A percentile compares a stretch with the other conserved stretches of the same genome.
Conservation (phyloP, 2,329 filamentous ascomycete genomes). For the Cercospora canescens region DNA sequence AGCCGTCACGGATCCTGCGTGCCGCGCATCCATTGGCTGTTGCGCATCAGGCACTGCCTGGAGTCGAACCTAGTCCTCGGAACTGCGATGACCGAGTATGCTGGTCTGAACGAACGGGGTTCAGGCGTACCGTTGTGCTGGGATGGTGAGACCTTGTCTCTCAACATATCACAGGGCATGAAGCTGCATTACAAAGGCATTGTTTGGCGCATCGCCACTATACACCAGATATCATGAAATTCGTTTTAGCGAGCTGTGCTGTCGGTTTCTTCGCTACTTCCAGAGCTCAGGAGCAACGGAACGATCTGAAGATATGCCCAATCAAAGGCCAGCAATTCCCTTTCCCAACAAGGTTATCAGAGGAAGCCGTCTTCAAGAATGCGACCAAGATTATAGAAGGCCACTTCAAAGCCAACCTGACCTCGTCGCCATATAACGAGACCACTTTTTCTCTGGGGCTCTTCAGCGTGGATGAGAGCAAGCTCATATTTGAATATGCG, state of each 20-base stretch:
- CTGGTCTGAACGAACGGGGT: not conserved
- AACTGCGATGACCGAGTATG: not conserved
- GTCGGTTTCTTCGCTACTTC: not conserved
- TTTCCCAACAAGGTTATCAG: conserved; percentile 10
- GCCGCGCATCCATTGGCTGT: not conserved
- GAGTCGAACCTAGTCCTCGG: not conserved
- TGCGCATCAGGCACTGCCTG: not conserved
- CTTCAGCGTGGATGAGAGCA: conserved; percentile 19
- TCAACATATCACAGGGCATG: not conserved
- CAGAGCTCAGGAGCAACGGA: not conserved
- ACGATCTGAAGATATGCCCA: conserved; percentile 17
- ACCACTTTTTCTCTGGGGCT: conserved; percentile 24
- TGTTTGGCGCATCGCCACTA: not conserved
- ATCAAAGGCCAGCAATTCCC: conserved; percentile 26
- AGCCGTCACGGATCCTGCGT: not conserved
- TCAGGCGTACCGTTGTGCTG: not conserved
- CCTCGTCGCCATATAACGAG: conserved; percentile 17
- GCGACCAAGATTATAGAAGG: conserved; percentile 16
- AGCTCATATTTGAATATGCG: conserved; percentile 18
- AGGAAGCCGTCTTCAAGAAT: conserved; percentile 16
- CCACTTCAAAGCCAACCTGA: conserved; percentile 19
- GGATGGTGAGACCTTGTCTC: not conserved
- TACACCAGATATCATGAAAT: not conserved
- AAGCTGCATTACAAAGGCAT: not conserved
- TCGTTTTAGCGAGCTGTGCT: not conserved